Evolutionary conservation across 768 basidiomycete genomes (phyloP).

Genomic region (Pulveroboletus sp.): DNA sequence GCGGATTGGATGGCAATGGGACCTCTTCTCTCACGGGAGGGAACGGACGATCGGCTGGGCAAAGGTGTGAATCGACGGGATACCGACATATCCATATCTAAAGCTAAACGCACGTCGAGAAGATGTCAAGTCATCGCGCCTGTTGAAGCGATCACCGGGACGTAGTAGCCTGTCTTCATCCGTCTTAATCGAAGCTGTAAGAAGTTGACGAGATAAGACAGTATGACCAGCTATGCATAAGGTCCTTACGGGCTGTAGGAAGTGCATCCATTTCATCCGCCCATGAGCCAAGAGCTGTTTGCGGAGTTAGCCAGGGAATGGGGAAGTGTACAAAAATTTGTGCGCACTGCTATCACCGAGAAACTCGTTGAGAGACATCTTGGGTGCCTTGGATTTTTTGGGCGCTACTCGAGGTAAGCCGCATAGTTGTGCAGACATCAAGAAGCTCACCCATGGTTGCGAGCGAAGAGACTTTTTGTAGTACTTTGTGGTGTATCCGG

Average conservation of each 20-base stretch:
- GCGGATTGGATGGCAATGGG: conserved; percentile 91
- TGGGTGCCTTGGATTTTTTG: conserved; percentile 78
- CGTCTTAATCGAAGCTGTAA: conserved; percentile 58
- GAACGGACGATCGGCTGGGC: conserved; percentile 51
- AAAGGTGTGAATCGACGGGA: conserved; percentile 12
- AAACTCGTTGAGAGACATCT: conserved; percentile 91
- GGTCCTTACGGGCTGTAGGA: conserved; percentile 83
- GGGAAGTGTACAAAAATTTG: conserved; percentile 12
- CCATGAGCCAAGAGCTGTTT: conserved; percentile 85
- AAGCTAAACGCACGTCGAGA: conserved; percentile 49
- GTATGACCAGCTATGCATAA: conserved; percentile 2
- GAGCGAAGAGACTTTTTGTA: conserved; percentile 9
- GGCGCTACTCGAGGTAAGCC: conserved; percentile 52
- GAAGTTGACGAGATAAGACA: conserved; percentile 13
- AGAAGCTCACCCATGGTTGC: conserved; percentile 25
- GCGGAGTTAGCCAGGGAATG: conserved; percentile 13
- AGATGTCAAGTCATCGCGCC: conserved; percentile 61
- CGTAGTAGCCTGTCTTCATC: conserved; percentile 58
- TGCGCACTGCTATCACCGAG: conserved; percentile 77
- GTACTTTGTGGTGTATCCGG: conserved; percentile 9
- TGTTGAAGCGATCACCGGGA: conserved; percentile 49
- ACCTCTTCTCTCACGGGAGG: conserved; percentile 78
- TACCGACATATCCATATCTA: conserved; percentile 1
- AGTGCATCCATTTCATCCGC: conserved; percentile 96
- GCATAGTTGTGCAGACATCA: not conserved